These are phyloP conservation scores for Caryocar brasiliense DNA, from an alignment of 441 rosid genomes.

Conservation along the genomic window DNA sequence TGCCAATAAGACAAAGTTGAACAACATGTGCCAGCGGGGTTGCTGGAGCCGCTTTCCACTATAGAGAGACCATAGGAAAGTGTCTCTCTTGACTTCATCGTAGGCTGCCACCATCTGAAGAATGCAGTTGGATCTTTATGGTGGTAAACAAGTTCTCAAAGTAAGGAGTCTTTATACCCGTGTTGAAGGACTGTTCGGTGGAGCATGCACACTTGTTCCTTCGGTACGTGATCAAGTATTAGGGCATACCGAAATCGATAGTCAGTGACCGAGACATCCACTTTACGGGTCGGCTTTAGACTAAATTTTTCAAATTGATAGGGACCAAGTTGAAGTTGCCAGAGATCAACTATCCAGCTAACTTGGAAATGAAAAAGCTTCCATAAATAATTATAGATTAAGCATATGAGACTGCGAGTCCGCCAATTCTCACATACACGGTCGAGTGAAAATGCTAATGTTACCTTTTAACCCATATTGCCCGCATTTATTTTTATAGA, in stretches of 20 bases:
- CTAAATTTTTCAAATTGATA: not conserved
- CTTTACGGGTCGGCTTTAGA: not conserved
- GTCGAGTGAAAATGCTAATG: no score
- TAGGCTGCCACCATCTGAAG: not conserved
- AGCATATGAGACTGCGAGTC: no score
- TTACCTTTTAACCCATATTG: no score
- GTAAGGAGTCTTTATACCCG: not conserved
- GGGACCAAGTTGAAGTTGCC: not conserved
- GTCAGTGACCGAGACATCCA: not conserved
- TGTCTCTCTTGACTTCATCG: constrained; percentile 17
- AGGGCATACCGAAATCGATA: not conserved
- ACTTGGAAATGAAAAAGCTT: no score
- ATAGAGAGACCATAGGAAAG: not conserved
- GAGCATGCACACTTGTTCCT: not conserved
- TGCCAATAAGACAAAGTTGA: not conserved
- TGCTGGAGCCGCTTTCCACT: not conserved
- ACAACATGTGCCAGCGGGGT: not conserved
- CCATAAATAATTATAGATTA: no score
- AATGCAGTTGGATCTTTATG: not conserved
- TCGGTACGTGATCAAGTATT: not conserved
- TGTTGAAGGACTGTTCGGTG: not conserved
- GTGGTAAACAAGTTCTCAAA: not conserved
- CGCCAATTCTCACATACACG: no score
- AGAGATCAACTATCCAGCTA: no score
- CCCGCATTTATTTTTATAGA: no score